Evolutionary conservation across 768 basidiomycete genomes (phyloP), one percentile per base, ranked within the genome.

Genomic region (Russula lepida): DNA sequence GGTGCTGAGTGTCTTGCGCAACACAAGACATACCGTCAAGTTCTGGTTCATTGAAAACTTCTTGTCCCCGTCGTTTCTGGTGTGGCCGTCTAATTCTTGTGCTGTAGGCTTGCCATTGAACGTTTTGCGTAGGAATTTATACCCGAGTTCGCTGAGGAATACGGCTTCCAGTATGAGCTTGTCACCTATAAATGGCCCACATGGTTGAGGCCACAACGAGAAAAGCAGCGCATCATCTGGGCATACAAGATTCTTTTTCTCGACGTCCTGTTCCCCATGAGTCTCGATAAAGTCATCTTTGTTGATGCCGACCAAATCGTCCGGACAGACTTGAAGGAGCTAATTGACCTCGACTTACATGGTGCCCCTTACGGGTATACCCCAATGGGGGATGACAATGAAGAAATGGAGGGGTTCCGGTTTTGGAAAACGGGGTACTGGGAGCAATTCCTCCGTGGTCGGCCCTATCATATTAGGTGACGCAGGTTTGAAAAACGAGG

Each of bases 31-130:
- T 68, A 88, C 84, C 28, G 95, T 99, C 73, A 99, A 99, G 72
- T 99, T 98, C 75, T 98, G 97, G 97, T 98, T 98, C 74, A 98
- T 99, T 65, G 91, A 97, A 71, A 98, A 99, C 75, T 99, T 99
- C 81, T 80, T 98, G 15, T 98, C 95, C 0, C 97, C 95, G 0
- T 89, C 94, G 0, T 99, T 99, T 82, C 74, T 98, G 60, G 93
- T 92, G 66, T 67, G 83, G 8, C 4, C 50, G 35, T 33, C 63
- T 25, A 19, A 35, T 19, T 17, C 7, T n/a, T 4, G 9, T 15
- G 58, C 41, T 11, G 15, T 56, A 2, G 9, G 4, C 19, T 44
- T 49, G 53, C 35, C 63, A 30, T 39, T 47, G 57, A 62, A 37
- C 25, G 50, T 13, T 4, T 23, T 19, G 11, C 33, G 4, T 69